Conservation (phyloP, 164 flowering plant species). For the Nelumbo lutea region DNA sequence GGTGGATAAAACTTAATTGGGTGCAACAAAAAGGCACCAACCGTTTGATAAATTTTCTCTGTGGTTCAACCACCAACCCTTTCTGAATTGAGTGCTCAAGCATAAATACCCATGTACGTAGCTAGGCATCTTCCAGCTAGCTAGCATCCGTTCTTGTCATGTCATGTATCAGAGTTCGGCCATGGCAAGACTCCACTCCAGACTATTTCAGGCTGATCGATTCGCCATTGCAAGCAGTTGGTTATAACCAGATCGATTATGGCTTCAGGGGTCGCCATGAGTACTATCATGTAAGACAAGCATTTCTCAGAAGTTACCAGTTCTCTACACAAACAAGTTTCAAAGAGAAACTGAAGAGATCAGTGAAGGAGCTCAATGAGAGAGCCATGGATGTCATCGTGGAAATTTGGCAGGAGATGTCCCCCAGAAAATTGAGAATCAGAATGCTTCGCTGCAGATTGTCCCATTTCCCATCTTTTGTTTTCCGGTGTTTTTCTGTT, state of each 20-base stretch:
- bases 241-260: not conserved
- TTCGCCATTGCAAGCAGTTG: not conserved
- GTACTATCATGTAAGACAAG: conserved; percentile 22
- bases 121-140: no score
- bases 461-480: not conserved
- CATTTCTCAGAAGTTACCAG: conserved; percentile 35
- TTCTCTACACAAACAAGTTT: conserved; percentile 18
- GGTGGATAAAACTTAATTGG: conserved; percentile 9
- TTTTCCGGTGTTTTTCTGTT: conserved; percentile 3
- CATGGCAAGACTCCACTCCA: conserved; percentile 11
- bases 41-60: not conserved
- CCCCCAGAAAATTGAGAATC: not conserved
- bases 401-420: conserved; percentile 11
- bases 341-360: conserved; percentile 23
- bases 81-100: not conserved
- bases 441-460: conserved; percentile 1
- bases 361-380: conserved; percentile 18
- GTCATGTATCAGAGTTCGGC: conserved; percentile 17
- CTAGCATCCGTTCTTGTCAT: not conserved
- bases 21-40: conserved; percentile 21
- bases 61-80: conserved; percentile 22
- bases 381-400: conserved; percentile 5
- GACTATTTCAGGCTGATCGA: not conserved
- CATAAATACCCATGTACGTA: not conserved
- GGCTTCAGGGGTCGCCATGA: conserved; percentile 10